Evolutionary conservation across 2,329 filamentous ascomycete genomes (phyloP).

Genomic region (Zymoseptoria tritici): DNA sequence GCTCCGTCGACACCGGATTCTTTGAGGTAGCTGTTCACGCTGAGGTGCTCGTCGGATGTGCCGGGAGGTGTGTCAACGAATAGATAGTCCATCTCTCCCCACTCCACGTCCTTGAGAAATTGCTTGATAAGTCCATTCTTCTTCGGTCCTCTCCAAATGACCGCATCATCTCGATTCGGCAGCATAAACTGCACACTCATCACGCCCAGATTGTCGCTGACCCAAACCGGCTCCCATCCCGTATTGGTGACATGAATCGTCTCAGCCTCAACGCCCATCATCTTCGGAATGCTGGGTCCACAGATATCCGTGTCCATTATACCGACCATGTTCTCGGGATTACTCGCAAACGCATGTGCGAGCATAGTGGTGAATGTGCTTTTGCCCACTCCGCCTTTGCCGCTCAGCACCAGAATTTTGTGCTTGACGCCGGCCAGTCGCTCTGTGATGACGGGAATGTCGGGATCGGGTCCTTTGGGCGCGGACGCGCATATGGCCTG

Average conservation of each 20-base stretch:
- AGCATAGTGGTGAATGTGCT: slow-evolving; percentile 87
- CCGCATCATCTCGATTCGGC: slow-evolving; percentile 83
- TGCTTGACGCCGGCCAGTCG: slow-evolving; percentile 76
- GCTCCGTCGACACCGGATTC: slow-evolving; percentile 90
- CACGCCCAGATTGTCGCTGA: slow-evolving; percentile 83
- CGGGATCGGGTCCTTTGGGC: slow-evolving; percentile 90
- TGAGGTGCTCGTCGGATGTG: slow-evolving; percentile 90
- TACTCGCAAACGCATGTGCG: slow-evolving; percentile 78
- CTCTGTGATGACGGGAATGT: slow-evolving; percentile 79
- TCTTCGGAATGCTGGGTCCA: slow-evolving; percentile 92
- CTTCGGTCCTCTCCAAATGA: slow-evolving; percentile 97
- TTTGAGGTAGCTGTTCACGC: slow-evolving; percentile 84
- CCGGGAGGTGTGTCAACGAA: slow-evolving; percentile 94
- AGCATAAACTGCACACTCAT: slow-evolving; percentile 99
- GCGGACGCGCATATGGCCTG: slow-evolving; percentile 90
- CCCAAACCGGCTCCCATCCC: slow-evolving; percentile 95
- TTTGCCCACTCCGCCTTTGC: slow-evolving; percentile 95
- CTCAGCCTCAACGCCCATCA: slow-evolving; percentile 94
- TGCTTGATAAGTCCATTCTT: slow-evolving; percentile 98
- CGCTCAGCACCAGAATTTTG: slow-evolving; percentile 86
- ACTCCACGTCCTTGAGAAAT: slow-evolving; percentile 95
- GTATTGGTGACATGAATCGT: slow-evolving; percentile 83
- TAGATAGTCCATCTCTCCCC: slow-evolving; percentile 89
- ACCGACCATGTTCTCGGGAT: slow-evolving; percentile 71
- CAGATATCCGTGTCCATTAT: slow-evolving; percentile 99